Base-by-base conservation (phyloP, 768 basidiomycete species). In the Termitomyces sp. region DNA sequence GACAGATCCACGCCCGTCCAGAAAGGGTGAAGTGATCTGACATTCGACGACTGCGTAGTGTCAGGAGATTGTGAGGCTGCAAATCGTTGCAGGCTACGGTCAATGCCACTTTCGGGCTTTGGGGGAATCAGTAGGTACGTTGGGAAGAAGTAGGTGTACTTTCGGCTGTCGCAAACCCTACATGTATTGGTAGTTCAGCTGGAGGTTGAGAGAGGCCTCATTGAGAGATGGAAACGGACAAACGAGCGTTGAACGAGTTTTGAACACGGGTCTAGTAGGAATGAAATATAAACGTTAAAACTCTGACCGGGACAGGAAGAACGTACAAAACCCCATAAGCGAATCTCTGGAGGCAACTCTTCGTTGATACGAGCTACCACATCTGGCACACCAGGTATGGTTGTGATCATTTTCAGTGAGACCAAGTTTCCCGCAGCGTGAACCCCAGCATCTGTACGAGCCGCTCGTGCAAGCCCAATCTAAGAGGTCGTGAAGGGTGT, bases 91-190 rank as follows among this genome's bases (percentile, higher is more conserved):
- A 83, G 74, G 15, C 70, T 70, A 44, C 77, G 75, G 62, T 79
- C 72, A 45, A 93, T 77, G 13, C 81, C 79, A 42, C 88, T 86
- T 22, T 76, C 81, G 5, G 92, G 91, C 68, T 86, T 89, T 0
- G 97, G 94, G 1, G 96, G 94, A 28, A 98, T 81, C 53, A 99
- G 80, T 41, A 95, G 79, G 72, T 98, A 97, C 1, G 92, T 86
- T 0, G 97, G 97, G 63, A 99, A 89, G 74, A 92, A 92, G 72
- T 99, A 99, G 16, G 95, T 97, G 74, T 99, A 99, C 70, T 94
- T 93, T 59, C 96, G 84, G 60, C 94, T 96, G 69, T 98, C 95
- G 73, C 95, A 98, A 2, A 85, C 78, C 59, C 92, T 94, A 71
- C 48, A 61, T 26, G 54, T 13, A 48, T 47, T 45, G 28, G 55